These are phyloP conservation scores for Colletotrichum cereale DNA, from an alignment of 2,329 filamentous ascomycete genomes.

Conservation along the genomic window DNA sequence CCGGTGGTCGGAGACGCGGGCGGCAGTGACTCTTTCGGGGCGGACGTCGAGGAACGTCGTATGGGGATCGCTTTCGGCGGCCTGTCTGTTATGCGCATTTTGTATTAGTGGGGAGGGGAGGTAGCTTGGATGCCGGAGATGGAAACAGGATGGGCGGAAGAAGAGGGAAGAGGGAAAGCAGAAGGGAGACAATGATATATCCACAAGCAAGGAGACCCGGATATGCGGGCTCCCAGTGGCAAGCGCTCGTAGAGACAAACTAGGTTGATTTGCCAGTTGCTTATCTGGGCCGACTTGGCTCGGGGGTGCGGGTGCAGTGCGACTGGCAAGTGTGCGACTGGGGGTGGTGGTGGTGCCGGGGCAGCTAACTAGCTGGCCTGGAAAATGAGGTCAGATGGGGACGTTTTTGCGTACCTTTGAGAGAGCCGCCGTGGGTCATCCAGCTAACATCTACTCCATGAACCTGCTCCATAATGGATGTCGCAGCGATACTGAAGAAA, in stretches of 20 bases:
- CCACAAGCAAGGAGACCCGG: constrained; percentile 22
- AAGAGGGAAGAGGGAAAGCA: not conserved
- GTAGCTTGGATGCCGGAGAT: not conserved
- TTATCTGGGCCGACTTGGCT: constrained; percentile 38
- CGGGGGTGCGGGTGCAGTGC: constrained; percentile 24
- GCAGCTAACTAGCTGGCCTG: constrained; percentile 24
- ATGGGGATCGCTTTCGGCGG: constrained; percentile 26
- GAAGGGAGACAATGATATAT: constrained; percentile 27
- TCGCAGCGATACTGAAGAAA: constrained; percentile 31
- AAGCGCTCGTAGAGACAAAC: constrained; percentile 13
- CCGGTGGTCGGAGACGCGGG: constrained; percentile 26
- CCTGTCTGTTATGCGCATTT: constrained; percentile 37
- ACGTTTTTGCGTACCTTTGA: constrained; percentile 74
- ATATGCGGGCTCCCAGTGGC: constrained; percentile 25
- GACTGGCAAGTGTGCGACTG: constrained; percentile 27
- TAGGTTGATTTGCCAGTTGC: constrained; percentile 9
- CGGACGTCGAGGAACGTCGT: constrained; percentile 30
- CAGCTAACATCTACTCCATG: constrained; percentile 90
- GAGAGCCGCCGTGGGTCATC: constrained; percentile 85
- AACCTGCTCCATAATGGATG: constrained; percentile 78
- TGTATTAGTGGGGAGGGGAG: constrained; percentile 16
- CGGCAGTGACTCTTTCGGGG: constrained; percentile 25
- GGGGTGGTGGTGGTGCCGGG: not conserved
- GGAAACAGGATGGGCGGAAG: constrained; percentile 9
- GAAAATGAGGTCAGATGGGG: constrained; percentile 39